Evolutionary conservation across 306 rosid genomes (phyloP), one percentile per base, ranked within the genome.

Genomic region (Neltuma alba): DNA sequence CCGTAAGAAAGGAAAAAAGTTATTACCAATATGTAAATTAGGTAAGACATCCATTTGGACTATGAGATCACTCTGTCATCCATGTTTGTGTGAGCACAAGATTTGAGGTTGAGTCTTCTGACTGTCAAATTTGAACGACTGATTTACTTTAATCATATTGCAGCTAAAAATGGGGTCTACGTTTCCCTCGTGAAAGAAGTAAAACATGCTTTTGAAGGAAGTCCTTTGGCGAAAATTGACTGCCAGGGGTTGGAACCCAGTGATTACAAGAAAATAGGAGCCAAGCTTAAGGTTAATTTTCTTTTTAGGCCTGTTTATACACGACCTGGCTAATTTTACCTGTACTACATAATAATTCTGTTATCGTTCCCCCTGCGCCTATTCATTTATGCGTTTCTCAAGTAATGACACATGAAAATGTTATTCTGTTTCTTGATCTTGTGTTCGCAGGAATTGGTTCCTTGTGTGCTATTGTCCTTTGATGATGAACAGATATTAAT

Each of bases 101-200:
- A 28, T 58, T 66, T 72, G 9, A 34, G 78, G 16, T 38, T n/a
- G 25, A 20, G 27, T 52, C 58, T 20, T 52, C 42, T 62, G 21
- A 25, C 64, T 67, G 71, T 61, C 67, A 30, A 69, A 74, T 27
- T 79, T 62, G 54, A 64, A 74, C n/a, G 74, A 76, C 74, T 79
- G 13, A 73, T 79, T 52, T 87, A 61, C 74, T 78, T 77, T 20
- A 70, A 41, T 77, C 63, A 20, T 64, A 41, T 79, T 63, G 88
- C 87, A 95, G 99, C 94, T 13, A 95, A 95, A 87, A 95, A 90
- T 84, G 98, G 97, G 89, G 94, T 95, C 65, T 95, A 92, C 82
- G 80, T 83, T 50, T 55, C 84, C 69, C 87, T 95, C 78, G 97
- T 93, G 84, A 80, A 87, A 76, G 97, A 92, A 72, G 98, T 90